Percentiles rank a stretch among this genome's conserved stretches.
These are phyloP conservation scores for Fusarium sp. DNA, from an alignment of 2,329 filamentous ascomycete genomes.

Conservation along the genomic window DNA sequence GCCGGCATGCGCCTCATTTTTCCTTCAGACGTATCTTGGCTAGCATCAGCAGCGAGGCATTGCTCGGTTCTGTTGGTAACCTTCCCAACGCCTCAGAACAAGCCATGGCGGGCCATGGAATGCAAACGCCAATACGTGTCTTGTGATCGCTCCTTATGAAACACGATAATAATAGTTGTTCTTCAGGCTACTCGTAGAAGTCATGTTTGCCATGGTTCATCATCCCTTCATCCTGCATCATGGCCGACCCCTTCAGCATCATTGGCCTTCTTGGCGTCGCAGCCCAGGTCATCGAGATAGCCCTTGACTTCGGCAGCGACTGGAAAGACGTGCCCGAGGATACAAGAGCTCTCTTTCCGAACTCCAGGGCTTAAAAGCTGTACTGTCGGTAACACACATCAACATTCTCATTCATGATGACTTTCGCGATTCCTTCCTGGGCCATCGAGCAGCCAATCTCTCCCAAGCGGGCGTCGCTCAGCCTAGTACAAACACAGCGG, in stretches of 20 bases:
- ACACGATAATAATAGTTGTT: background rate
- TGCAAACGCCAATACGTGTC: background rate
- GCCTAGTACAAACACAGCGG: rapidly evolving
- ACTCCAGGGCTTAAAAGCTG: background rate
- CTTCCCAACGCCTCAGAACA: background rate
- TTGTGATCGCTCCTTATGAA: background rate
- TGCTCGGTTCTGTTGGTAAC: background rate
- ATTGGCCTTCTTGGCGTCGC: background rate
- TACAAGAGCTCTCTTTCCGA: background rate
- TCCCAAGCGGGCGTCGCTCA: background rate
- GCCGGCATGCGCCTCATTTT: background rate
- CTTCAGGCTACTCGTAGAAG: background rate
- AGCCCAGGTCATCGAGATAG: background rate
- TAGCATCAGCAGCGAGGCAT: background rate
- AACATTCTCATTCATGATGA: background rate
- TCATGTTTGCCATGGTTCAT: background rate
- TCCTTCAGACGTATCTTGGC: background rate
- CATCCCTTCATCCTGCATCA: background rate
- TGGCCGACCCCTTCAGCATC: background rate
- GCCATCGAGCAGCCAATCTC: background rate
- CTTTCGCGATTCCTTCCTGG: background rate
- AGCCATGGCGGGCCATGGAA: background rate
- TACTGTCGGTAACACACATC: background rate
- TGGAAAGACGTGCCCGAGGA: background rate
- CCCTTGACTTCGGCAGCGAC: background rate